Evolutionary conservation across 345 rosid genomes (phyloP), one percentile per base, ranked within the genome.

Genomic region (Capsella bursapastoris): DNA sequence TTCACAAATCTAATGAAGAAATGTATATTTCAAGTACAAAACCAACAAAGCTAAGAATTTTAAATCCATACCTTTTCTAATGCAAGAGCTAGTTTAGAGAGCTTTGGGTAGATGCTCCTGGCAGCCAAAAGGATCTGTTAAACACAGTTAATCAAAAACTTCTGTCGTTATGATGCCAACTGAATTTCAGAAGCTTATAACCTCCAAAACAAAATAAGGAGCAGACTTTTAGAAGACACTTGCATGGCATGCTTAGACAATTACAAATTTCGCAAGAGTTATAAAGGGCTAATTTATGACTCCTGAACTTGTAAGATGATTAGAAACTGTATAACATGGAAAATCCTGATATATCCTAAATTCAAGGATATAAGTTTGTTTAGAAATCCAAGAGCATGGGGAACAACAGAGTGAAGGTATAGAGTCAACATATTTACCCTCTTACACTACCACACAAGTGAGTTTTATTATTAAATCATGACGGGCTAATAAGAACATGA

Each of bases 41-140:
- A 28, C 40, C 28, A 47, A 22, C 47, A 32, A 50, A 43, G 51
- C 40, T 31, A 57, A 44, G 15, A 52, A 25, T 57, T 66, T 16
- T 37, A 9, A 49, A 68, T 37, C 55, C 56, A 28, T 68, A 89
- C 97, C 90, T 95, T 95, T 82, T 92, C 99, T 64, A 95, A 84
- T 37, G 99, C 99, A 49, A 90, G 84, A 73, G 97, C 93, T 65
- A 92, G 97, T 84, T 95, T 95, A 52, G 96, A 84, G 74, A 92
- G 90, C 68, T 86, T 92, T 12, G 96, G 97, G 71, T 95, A 92
- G 78, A 90, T 90, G 79, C 67, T 83, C 76, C 80, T 83, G 28
- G 97, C 96, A 62, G 80, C 87, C 80, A 91, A 80, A 62, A 95
- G 82, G 71, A 92, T 87, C 99, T 95, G 90, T 66, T 57, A 37